phyloP scores from a whole-genome alignment of 2,329 filamentous ascomycete species.

The Laburnicola sp. region DNA sequence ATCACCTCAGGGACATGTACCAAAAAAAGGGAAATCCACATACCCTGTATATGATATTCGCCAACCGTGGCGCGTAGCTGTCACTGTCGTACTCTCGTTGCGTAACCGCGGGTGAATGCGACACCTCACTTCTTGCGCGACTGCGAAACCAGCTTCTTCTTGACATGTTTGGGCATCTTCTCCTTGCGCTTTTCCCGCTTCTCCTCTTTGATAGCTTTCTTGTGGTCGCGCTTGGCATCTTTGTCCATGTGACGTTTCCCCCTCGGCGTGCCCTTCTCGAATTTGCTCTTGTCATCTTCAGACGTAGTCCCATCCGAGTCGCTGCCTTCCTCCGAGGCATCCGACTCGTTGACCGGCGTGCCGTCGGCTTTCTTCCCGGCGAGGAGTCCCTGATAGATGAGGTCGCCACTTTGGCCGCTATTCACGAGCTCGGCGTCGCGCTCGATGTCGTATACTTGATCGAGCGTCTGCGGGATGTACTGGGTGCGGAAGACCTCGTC shows the following conservation, averaged over 20 bases:
- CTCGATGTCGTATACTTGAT: constrained; percentile 96
- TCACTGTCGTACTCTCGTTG: too few relatives aligned
- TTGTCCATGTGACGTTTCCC: constrained; percentile 77
- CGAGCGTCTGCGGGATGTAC: constrained; percentile 93
- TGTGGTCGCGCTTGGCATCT: constrained; percentile 85
- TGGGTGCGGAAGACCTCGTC: constrained; percentile 93
- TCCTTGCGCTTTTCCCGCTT: constrained; percentile 90
- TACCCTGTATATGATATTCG: background rate
- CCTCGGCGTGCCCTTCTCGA: constrained; percentile 39
- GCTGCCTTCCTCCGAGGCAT: constrained; percentile 44
- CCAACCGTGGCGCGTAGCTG: background rate
- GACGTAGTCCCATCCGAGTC: constrained; percentile 20
- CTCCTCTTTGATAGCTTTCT: constrained; percentile 89
- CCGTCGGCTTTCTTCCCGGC: constrained; percentile 63
- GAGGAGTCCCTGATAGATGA: constrained; percentile 83
- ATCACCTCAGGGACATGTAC: too few relatives aligned
- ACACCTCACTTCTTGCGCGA: constrained; percentile 61
- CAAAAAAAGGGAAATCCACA: background rate
- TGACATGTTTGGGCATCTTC: constrained; percentile 95
- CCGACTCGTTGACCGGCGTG: constrained; percentile 45
- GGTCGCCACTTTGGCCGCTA: constrained; percentile 71
- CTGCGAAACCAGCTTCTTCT: constrained; percentile 79
- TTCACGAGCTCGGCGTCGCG: constrained; percentile 80
- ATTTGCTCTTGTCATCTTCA: constrained; percentile 37
- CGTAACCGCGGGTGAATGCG: background rate